A percentile compares a stretch with the other conserved stretches of the same genome.
Conservation (phyloP, 225 moss, liverwort and hornwort genomes). For the Antitrichia curtipendula region DNA sequence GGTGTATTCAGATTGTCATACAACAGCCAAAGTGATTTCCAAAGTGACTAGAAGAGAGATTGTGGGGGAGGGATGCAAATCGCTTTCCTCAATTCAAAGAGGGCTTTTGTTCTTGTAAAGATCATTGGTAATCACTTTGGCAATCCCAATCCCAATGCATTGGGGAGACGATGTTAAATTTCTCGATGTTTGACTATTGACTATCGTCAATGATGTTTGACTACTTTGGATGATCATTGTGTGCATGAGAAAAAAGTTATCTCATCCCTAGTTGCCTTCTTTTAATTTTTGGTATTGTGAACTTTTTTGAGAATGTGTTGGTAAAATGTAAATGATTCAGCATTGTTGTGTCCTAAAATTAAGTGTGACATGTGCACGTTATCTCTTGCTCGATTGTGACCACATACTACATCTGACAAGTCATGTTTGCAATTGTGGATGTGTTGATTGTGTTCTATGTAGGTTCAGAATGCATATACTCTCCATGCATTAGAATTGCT, state of each 20-base stretch:
- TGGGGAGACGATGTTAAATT: neutral
- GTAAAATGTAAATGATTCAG: neutral
- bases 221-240: neutral
- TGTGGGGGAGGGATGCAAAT: neutral
- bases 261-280: neutral
- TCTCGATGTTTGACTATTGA: neutral
- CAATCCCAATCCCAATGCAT: too few relatives aligned
- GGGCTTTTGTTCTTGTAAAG: neutral
- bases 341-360: neutral
- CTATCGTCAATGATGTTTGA: neutral
- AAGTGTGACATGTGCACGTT: too few relatives aligned
- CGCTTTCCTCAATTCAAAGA: neutral
- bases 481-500: neutral
- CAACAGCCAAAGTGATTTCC: neutral
- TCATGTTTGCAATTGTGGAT: neutral
- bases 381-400: neutral
- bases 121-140: neutral
- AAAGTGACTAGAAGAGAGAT: neutral
- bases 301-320: neutral
- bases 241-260: neutral
- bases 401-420: neutral
- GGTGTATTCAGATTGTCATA: neutral
- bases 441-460: neutral
- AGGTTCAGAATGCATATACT: accelerated
- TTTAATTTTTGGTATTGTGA: neutral